phyloP scores from a whole-genome alignment of 176 grass and related monocot genomes.

The Musa schizocarpa region DNA sequence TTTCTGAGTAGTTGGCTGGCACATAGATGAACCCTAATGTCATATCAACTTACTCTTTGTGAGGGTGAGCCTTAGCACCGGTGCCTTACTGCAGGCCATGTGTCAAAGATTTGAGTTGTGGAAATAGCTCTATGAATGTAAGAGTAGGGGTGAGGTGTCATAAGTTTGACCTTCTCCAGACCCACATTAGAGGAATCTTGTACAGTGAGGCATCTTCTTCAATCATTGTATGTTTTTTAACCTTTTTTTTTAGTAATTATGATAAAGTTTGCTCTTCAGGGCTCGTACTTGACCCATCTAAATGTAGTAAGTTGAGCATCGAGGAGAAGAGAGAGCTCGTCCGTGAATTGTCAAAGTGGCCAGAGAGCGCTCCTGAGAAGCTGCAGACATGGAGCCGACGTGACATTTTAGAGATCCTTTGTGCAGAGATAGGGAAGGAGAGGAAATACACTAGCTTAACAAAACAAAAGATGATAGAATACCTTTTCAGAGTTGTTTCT shows the following conservation, averaged over 20 bases:
- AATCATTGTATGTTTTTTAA: not conserved
- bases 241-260: too few relatives aligned
- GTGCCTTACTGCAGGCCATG: too few relatives aligned
- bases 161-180: too few relatives aligned
- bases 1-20: too few relatives aligned
- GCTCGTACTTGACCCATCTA: slow-evolving; percentile 55
- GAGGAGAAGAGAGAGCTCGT: slow-evolving; percentile 78
- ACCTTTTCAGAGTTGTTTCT: slow-evolving; percentile 76
- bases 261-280: slow-evolving; percentile 25
- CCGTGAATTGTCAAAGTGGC: slow-evolving; percentile 66
- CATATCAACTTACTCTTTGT: too few relatives aligned
- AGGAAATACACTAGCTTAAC: slow-evolving; percentile 93
- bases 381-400: slow-evolving; percentile 76
- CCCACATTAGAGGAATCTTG: too few relatives aligned
- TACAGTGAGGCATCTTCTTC: not conserved
- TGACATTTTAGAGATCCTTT: slow-evolving; percentile 94
- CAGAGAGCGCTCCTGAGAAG: slow-evolving; percentile 66
- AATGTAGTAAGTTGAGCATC: slow-evolving; percentile 63
- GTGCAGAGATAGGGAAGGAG: slow-evolving; percentile 88
- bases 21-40: too few relatives aligned
- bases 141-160: too few relatives aligned
- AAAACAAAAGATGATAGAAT: slow-evolving; percentile 89
- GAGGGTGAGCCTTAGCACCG: too few relatives aligned
- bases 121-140: too few relatives aligned
- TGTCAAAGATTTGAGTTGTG: too few relatives aligned